A percentile compares a stretch with the other conserved stretches of the same genome.
Evolutionary conservation across 1,284 basidiomycete genomes (phyloP).

Genomic region (Ustilago hordei): DNA sequence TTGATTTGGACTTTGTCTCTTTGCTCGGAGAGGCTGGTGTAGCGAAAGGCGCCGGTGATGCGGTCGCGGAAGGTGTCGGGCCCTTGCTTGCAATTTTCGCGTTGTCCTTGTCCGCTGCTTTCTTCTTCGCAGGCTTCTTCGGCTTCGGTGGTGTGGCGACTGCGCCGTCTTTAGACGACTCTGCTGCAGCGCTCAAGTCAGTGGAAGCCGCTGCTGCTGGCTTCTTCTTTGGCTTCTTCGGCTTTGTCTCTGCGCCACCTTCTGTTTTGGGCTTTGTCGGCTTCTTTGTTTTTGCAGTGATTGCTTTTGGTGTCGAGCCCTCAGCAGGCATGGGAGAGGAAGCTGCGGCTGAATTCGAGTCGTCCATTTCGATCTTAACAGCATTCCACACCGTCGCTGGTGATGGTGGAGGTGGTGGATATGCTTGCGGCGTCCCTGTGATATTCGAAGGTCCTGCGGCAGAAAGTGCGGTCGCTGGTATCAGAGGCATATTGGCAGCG

Average conservation of each 20-base stretch:
- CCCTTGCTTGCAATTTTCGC: slow-evolving; percentile 10
- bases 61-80: slow-evolving; percentile 12
- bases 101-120: slow-evolving; percentile 19
- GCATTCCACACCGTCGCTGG: neutral
- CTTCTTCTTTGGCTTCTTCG: slow-evolving; percentile 47
- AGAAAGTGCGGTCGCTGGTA: slow-evolving; percentile 4
- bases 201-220: slow-evolving; percentile 10
- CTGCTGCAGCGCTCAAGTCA: slow-evolving; percentile 8
- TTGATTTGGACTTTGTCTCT: slow-evolving; percentile 20
- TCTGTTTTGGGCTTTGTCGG: slow-evolving; percentile 36
- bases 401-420: neutral
- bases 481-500: slow-evolving; percentile 23
- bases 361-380: slow-evolving; percentile 33
- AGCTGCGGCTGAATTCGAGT: slow-evolving; percentile 11
- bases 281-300: slow-evolving; percentile 34
- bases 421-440: neutral
- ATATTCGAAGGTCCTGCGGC: neutral
- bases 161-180: slow-evolving; percentile 11
- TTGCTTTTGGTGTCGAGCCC: slow-evolving; percentile 16
- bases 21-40: slow-evolving; percentile 26
- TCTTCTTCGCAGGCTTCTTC: slow-evolving; percentile 42
- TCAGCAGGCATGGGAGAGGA: slow-evolving; percentile 18
- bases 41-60: slow-evolving; percentile 41
- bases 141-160: slow-evolving; percentile 26
- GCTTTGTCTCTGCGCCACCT: slow-evolving; percentile 27